Evolutionary conservation across 176 grass and related monocot genomes (phyloP), one percentile per base, ranked within the genome.

Genomic region (Eleusine indica): DNA sequence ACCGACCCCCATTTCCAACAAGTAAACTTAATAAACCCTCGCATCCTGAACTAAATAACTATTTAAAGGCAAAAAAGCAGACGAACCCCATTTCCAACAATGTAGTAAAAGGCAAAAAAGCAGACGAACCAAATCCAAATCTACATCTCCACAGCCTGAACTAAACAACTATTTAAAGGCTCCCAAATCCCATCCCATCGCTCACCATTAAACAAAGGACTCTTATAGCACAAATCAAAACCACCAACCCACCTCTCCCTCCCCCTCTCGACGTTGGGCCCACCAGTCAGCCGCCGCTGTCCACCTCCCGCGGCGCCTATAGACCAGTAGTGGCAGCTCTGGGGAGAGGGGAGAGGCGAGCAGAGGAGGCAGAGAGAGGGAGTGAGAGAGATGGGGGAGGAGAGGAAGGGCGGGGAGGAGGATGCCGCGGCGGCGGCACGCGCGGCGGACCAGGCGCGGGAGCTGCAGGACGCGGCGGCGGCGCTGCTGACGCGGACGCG

Each of bases 381-480:
- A 12, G 57, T 49, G 77, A n/a, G 38, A 39, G 68, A 76, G 77
- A 88, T 85, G 89, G 85, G 64, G 41, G 79, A 83, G 67, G 82
- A 68, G 47, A 57, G 25, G 76, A 92, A 70, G 54, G 68, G 58
- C 43, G 70, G 68, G 2, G 80, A 47, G 28, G 43, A 72, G 79
- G 77, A 35, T 28, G 39, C 81, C 2, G 30, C 37, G 71, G 91
- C 87, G 52, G 88, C 88, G 22, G 86, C 86, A 41, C 84, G 95
- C 11, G 82, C 89, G 76, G 92, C 89, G 62, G 96, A 95, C 82
- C 88, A 87, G 76, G 91, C 95, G 70, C 75, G 93, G 72, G 93
- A 98, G 89, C 89, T 98, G 44, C 96, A 95, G 89, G 96, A 98
- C 13, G 93, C 91, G 17, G 93, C 91, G 41, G 89, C 93, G 17